Conservation (phyloP, 495 filamentous ascomycete genomes). For the Aspergillus asperescens region DNA sequence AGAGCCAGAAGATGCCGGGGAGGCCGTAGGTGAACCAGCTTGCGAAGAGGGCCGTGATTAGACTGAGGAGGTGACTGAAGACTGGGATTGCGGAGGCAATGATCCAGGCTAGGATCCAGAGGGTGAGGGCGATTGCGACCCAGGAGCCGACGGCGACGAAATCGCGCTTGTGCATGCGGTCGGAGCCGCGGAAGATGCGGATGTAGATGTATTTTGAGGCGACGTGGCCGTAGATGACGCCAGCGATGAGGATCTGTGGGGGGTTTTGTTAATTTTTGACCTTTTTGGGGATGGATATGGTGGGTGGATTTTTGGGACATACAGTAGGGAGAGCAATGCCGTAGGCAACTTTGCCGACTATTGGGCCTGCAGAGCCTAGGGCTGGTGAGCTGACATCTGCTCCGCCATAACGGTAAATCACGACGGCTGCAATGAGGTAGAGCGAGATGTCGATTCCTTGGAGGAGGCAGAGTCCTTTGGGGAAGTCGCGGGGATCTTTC, state of each 20-base stretch:
- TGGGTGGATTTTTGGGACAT: constrained; percentile 7
- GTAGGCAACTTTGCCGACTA: constrained; percentile 66
- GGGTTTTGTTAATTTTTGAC: neutral
- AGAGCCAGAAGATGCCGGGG: constrained; percentile 42
- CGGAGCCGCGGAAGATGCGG: constrained; percentile 53
- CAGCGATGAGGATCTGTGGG: constrained; percentile 48
- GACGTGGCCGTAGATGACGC: constrained; percentile 67
- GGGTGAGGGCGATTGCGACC: constrained; percentile 48
- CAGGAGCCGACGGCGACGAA: constrained; percentile 49
- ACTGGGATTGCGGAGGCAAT: constrained; percentile 68
- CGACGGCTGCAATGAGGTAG: constrained; percentile 49
- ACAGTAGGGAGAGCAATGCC: constrained; percentile 72
- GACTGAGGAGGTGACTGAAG: constrained; percentile 59
- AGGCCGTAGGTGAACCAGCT: constrained; percentile 36
- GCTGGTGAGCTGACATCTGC: constrained; percentile 63
- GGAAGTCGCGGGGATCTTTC: constrained; percentile 60
- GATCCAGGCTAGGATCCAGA: constrained; percentile 66
- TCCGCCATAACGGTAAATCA: constrained; percentile 70
- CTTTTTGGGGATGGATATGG: neutral
- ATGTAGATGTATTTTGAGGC: constrained; percentile 62
- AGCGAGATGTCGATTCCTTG: constrained; percentile 60
- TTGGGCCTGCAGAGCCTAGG: constrained; percentile 57
- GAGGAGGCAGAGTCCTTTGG: constrained; percentile 60
- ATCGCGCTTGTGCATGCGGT: constrained; percentile 56
- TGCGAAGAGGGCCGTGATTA: constrained; percentile 44